Conservation (phyloP, 805 yeast species). For the Lipomyces orientalis region DNA sequence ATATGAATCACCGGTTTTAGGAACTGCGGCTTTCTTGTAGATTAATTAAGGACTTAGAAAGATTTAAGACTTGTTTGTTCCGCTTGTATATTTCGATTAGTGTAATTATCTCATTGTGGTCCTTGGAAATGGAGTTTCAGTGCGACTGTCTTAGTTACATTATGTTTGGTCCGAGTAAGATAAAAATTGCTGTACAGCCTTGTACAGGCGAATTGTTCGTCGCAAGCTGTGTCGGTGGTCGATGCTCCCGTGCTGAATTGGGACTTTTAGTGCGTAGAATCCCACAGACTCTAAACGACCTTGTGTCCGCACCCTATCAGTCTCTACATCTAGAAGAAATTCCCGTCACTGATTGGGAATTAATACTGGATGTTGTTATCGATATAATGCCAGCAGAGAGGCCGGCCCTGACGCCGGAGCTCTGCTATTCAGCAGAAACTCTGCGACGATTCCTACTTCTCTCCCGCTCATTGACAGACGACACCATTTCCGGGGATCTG, state of each 20-base stretch:
- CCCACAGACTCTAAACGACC: neutral
- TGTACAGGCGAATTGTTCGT: no score
- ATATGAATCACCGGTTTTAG: constrained; percentile 22
- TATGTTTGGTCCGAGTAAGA: neutral
- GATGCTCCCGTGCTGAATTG: no score
- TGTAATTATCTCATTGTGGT: neutral
- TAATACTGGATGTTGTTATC: neutral
- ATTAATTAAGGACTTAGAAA: neutral
- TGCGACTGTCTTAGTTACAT: neutral
- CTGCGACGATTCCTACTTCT: constrained; percentile 30
- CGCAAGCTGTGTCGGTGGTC: neutral
- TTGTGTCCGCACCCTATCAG: neutral
- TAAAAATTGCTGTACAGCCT: neutral
- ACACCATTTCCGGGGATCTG: constrained; percentile 30
- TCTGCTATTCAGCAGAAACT: constrained; percentile 28
- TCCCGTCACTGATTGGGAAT: neutral
- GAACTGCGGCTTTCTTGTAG: constrained; percentile 15
- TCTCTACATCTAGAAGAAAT: neutral
- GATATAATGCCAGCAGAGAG: constrained; percentile 7
- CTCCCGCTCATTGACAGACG: constrained; percentile 32
- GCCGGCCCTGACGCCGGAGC: constrained; percentile 25
- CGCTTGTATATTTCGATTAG: neutral
- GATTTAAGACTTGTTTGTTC: neutral
- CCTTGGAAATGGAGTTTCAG: neutral
- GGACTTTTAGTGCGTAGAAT: neutral